Evolutionary conservation across 768 basidiomycete species (phyloP), one percentile per base, ranked within the genome.

Genomic region (Trametes punicea): DNA sequence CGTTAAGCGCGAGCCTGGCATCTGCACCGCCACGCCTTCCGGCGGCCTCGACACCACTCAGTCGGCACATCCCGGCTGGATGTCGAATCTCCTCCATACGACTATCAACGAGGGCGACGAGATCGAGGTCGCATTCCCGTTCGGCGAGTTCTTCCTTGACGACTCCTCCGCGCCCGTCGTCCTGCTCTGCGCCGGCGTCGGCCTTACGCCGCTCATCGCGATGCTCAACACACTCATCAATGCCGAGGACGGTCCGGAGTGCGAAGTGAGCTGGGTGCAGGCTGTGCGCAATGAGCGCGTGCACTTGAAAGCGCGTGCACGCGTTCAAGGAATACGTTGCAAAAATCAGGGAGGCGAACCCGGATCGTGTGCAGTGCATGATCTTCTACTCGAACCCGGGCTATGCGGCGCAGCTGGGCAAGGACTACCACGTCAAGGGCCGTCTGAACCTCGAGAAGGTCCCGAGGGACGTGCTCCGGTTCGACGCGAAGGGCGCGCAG

Each of bases 61-160:
- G 16, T 48, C 55, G 4, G 54, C 42, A n/a, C 61, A 64, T 41
- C 65, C 59, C 11, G 65, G 63, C 34, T 62, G 57, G 60, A 56
- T 66, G 30, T 66, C 65, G 18, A 66, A 63, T 56, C 52, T 66
- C 18, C 54, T 66, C n/a, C 65, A 66, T 53, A 60, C 59, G 39
- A 62, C 51, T 29, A 34, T 64, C 10, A 18, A 51, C 23, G 63
- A 57, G 38, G 65, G 65, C 57, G 63, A 61, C 59, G 18, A 46
- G 18, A 38, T 66, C 51, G 56, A 61, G 39, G 57, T 64, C 53
- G 55, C 63, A 13, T 46, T 50, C 46, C 65, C 65, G 2, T 66
- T 55, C 54, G 65, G 65, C 56, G 63, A 66, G 55, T 66, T 66
- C 60, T 64, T 63, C 63, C 63, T 66, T 42, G 65, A 63, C 50